phyloP scores from a whole-genome alignment of 768 basidiomycete species.

The Terana coerulea region DNA sequence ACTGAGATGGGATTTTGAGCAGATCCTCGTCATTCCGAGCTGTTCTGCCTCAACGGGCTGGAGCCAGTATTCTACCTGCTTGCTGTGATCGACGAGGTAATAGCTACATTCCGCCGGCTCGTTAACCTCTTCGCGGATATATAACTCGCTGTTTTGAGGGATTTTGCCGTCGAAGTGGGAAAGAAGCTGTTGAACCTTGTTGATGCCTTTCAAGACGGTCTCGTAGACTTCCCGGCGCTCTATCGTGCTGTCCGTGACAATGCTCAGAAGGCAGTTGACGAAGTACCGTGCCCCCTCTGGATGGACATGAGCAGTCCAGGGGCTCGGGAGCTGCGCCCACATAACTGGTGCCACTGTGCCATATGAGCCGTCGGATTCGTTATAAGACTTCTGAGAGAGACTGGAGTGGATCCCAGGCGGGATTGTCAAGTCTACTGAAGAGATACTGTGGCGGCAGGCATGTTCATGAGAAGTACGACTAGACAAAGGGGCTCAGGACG shows the following conservation, averaged over 20 bases:
- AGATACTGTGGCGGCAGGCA: no score
- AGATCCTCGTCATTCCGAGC: neutral
- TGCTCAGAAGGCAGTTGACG: conserved; percentile 8
- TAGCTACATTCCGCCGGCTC: conserved; percentile 11
- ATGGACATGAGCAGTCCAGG: conserved; percentile 14
- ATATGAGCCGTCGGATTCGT: no score
- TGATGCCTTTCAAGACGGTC: conserved; percentile 31
- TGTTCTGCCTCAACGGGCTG: neutral
- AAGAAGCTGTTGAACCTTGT: neutral
- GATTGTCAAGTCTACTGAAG: no score
- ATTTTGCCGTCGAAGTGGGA: neutral
- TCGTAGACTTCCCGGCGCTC: no score
- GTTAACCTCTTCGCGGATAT: conserved; percentile 9
- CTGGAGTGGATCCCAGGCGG: no score
- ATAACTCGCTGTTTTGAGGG: conserved; percentile 14
- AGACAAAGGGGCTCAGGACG: no score
- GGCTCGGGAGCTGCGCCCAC: no score
- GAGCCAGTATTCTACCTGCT: conserved; percentile 21
- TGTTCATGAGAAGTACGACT: no score
- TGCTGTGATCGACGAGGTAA: conserved; percentile 21
- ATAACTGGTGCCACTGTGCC: no score
- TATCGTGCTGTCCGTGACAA: no score
- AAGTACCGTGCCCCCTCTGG: conserved; percentile 20
- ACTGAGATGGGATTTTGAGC: conserved; percentile 5
- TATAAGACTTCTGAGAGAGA: no score